Evolutionary conservation across 2,329 filamentous ascomycete species (phyloP), one percentile per base, ranked within the genome.

Genomic region (Fusarium haematococcum): DNA sequence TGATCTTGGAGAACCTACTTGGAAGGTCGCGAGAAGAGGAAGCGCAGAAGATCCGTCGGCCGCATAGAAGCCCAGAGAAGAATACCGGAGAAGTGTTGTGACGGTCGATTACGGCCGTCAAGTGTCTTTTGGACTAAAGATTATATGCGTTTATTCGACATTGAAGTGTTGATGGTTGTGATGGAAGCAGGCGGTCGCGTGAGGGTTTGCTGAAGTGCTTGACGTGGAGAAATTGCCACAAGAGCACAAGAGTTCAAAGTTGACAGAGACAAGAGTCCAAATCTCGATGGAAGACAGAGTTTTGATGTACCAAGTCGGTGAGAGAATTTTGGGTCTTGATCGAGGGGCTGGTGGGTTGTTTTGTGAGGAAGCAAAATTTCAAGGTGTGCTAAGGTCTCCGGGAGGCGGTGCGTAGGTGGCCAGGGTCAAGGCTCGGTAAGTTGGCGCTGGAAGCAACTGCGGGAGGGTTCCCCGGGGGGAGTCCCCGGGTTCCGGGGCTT

Each of bases 31-130:
- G 81, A 97, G 83, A 94, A 97, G 80, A 98, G 91, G 88, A 97
- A 97, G 87, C 95, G 94, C 83, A 97, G 91, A 82, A 97, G 91
- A 86, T 97, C 94, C 87, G 92, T 93, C 85, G 90, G 92, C 93
- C 91, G 95, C 95, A 98, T 98, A 92, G 91, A 94, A 91, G 85
- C 86, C 82, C 80, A 79, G 71, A 74, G 71, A 70, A 67, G 69
- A 76, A 73, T 73, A 75, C 71, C 65, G 69, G 68, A 70, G 57
- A 72, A 62, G 61, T 48, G 56, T 69, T 67, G 69, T 70, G 73
- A 75, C 75, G 75, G 77, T 75, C 71, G 73, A 63, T 76, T 61
- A 70, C 68, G 68, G 56, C 76, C 70, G 77, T 77, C 79, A 75
- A 59, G 65, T 76, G 71, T 73, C 72, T 77, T 75, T 71, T 66